Evolutionary conservation across 73 alveolate species (phyloP).

Genomic region (Tetrahymena thermophila): DNA sequence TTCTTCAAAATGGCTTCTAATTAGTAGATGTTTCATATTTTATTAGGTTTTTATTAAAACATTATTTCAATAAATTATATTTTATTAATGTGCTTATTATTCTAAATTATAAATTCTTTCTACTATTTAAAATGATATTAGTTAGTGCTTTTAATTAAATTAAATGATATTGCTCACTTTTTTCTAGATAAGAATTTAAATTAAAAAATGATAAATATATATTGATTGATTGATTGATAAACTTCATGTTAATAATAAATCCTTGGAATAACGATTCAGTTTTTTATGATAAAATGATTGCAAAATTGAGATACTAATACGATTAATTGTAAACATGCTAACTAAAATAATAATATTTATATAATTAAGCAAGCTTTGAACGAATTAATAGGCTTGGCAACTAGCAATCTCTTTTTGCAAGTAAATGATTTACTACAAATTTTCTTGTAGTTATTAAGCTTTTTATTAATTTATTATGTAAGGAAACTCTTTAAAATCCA

Average conservation of each 20-base stretch:
- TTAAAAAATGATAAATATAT: too few relatives aligned
- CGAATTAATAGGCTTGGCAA: neutral
- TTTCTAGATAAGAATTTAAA: too few relatives aligned
- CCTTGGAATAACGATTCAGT: neutral
- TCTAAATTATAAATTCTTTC: too few relatives aligned
- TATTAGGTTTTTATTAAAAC: too few relatives aligned
- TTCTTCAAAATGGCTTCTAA: too few relatives aligned
- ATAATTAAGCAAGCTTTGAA: neutral
- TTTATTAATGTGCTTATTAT: too few relatives aligned
- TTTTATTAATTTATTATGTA: neutral
- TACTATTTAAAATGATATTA: too few relatives aligned
- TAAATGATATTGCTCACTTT: too few relatives aligned
- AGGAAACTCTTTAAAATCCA: slow-evolving; percentile 19
- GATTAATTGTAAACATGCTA: neutral
- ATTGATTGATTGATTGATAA: neutral
- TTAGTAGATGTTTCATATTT: too few relatives aligned
- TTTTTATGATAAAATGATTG: neutral
- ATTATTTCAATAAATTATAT: too few relatives aligned
- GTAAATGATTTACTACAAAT: neutral
- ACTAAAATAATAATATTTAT: neutral
- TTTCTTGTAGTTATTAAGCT: neutral
- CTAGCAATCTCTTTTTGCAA: neutral
- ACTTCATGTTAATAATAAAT: neutral
- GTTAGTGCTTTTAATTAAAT: too few relatives aligned
- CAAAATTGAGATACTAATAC: neutral